Evolutionary conservation across 768 basidiomycete species (phyloP).

Genomic region (Boletellus sp.): DNA sequence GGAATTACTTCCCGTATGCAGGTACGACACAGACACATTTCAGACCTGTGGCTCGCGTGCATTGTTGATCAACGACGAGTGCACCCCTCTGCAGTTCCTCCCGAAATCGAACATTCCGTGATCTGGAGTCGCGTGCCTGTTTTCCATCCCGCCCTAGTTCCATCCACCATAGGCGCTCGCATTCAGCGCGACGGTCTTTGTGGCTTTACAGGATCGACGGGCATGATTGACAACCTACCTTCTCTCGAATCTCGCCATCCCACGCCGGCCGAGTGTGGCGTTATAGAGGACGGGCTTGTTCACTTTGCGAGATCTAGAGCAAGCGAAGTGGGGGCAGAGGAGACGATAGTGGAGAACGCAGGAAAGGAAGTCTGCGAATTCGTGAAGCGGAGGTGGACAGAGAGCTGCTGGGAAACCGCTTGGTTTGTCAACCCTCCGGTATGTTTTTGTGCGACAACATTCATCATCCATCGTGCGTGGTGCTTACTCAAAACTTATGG

Average conservation of each 20-base stretch:
- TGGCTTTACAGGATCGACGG: conserved; percentile 68
- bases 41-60: too few species aligned
- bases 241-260: conserved; percentile 54
- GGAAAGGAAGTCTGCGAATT: conserved; percentile 60
- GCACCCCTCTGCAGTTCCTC: conserved; percentile 46
- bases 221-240: conserved; percentile 58
- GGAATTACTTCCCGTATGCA: conserved; percentile 89
- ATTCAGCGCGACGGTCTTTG: conserved; percentile 75
- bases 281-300: conserved; percentile 59
- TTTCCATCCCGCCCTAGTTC: conserved; percentile 56
- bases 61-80: background rate
- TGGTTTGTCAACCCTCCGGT: conserved; percentile 93
- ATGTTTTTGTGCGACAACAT: conserved; percentile 22
- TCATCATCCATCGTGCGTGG: background rate
- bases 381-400: conserved; percentile 63
- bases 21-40: conserved; percentile 36
- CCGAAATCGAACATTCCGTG: conserved; percentile 68
- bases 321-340: conserved; percentile 44
- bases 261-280: conserved; percentile 65
- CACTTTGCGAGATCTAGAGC: conserved; percentile 41
- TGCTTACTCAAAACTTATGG: background rate
- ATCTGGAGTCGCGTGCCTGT: conserved; percentile 78
- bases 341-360: conserved; percentile 44
- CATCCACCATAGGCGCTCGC: conserved; percentile 48
- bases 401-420: conserved; percentile 77